Evolutionary conservation across 768 basidiomycete genomes (phyloP), one percentile per base, ranked within the genome.

Genomic region (Thelephora aurantiotincta): DNA sequence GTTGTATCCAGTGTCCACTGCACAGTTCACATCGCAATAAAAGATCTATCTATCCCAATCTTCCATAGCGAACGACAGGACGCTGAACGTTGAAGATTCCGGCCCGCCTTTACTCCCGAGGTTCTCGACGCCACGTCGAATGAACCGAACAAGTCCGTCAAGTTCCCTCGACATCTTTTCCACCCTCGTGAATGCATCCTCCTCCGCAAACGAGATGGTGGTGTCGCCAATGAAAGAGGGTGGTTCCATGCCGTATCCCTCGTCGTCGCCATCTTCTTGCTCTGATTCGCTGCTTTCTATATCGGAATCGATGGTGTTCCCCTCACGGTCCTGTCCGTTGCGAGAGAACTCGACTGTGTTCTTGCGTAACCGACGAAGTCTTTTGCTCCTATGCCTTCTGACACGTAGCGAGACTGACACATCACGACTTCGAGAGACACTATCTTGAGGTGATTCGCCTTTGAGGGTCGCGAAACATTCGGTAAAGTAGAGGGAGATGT

Each of bases 1-100:
- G 44, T 43, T 34, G 16, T 34, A 38, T 47, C 35, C 11, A 23
- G 9, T 43, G 6, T n/a, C 42, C 26, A 9, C 23, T 34, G 30
- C 11, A 35, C 20, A 52, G 20, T 26, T 30, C 9, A 9, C 26
- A 47, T 22, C 22, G n/a, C n/a, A 44, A 33, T 34, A 18, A 11
- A 33, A 44, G 33, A 16, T 20, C 50, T 58, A 66, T 50, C 55
- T 52, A 61, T 85, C 83, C 84, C 85, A 89, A 57, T 86, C 85
- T 46, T 88, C 82, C 50, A 90, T 64, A 36, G 74, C 68, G 59
- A 90, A 89, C 9, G 83, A 81, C 45, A 89, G 65, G 30, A 84
- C 70, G 1, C 75, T 80, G 57, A 85, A 88, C 1, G 78, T 67
- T 23, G 77, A 60, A 11, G 79, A 75, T 22, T 70, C 74, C 45